Percentiles rank a stretch among this genome's conserved stretches.
phyloP scores from a whole-genome alignment of 441 rosid species.

The California macrophylla region DNA sequence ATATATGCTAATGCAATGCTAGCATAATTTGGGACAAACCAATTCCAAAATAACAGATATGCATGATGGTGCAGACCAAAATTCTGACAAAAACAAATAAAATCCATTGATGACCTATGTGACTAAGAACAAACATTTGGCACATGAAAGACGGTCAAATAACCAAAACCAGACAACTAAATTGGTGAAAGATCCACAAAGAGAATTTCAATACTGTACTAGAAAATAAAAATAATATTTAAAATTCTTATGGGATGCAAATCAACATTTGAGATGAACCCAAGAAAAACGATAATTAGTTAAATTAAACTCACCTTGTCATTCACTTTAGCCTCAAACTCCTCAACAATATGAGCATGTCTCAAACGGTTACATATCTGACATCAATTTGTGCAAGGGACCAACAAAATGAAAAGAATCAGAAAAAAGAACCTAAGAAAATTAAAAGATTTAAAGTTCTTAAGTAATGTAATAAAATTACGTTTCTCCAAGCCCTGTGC shows the following conservation, averaged over 20 bases:
- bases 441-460: constrained; percentile 4
- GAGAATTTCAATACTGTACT: background rate
- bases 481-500: constrained; percentile 69
- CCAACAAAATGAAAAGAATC: constrained; percentile 16
- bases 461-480: constrained; percentile 23
- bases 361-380: constrained; percentile 53
- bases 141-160: constrained; percentile 3
- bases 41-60: background rate
- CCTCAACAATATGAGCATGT: constrained; percentile 48
- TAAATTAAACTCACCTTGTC: constrained; percentile 38
- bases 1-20: no score
- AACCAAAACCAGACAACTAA: background rate
- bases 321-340: constrained; percentile 55
- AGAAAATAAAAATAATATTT: background rate
- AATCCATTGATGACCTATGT: constrained; percentile 6
- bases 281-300: background rate
- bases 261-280: background rate
- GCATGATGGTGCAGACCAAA: background rate
- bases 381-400: constrained; percentile 18
- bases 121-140: background rate
- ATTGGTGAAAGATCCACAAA: background rate
- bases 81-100: background rate
- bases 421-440: background rate
- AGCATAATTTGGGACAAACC: background rate
- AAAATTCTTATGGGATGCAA: background rate